Base-by-base conservation (phyloP, 2,329 filamentous ascomycete genomes). In the Colletotrichum tofieldiae region DNA sequence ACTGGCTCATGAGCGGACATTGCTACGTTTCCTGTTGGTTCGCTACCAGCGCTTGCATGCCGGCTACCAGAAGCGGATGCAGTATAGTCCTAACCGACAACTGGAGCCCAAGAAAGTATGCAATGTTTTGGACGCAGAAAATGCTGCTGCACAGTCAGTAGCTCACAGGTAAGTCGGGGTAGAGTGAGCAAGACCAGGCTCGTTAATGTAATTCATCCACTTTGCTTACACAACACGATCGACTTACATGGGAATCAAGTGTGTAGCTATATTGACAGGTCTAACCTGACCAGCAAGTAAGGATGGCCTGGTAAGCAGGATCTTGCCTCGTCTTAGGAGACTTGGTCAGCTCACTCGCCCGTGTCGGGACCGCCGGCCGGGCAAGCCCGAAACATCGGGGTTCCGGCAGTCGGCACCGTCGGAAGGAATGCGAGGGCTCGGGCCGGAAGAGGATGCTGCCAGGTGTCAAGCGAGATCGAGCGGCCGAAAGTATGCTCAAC, bases 401-500 rank as follows among this genome's bases (percentile, higher is more conserved):
- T n/a, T 11, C 20, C 9, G 52, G 32, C 52, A n/a, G 51, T 37
- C 52, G 32, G 20, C 52, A 32, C 20, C 14, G 5, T 16, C 52
- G 32, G 52, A 12, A n/a, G 29, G 9, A 16, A 26, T 26, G 47
- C n/a, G 23, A 26, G 12, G n/a, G 47, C 26, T 49, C 47, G n/a
- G n/a, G 23, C 49, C 49, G 49, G 49, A 8, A 51, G 49, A 51
- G 23, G 49, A 29, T 29, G 52, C 52, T 55, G 52, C 29, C 52
- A 55, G 52, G 32, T 64, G 66, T 43, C 59, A 61, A 39, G 39
- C 35, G 37, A 35, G 29, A 41, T 51, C 41, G 51, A 49, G 26
- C 29, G 41, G 41, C 67, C 62, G 67, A 61, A 67, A 71, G 68
- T 62, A 9, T 71, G 56, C 68, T 18, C 55, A 71, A 49, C 29